Evolutionary conservation across 116 monocot species (phyloP), one percentile per base, ranked within the genome.

Genomic region (Cymodocea nodosa): DNA sequence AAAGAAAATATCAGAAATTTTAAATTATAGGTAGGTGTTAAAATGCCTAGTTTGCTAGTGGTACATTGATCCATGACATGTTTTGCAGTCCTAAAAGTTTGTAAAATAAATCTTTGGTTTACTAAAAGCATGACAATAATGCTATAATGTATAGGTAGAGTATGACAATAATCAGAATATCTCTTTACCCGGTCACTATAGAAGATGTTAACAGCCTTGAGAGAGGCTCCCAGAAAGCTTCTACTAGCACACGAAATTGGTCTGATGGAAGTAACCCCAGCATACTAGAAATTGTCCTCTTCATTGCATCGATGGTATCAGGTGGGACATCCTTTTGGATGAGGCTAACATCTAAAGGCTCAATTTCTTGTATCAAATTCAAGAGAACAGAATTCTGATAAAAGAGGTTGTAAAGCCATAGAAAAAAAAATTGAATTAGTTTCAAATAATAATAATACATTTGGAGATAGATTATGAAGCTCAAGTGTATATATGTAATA

Each of bases 281-380:
- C 93, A 93, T 93, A 65, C 86, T 83, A 19, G 93, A 93, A 50
- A 93, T 86, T 35, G 93, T 93, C 76, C 93, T 85, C 78, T 93
- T 93, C 89, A 93, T 93, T 11, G 93, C 93, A 80, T 93, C 86
- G 30, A 93, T 70, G 62, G 93, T 93, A 68, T 82, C 69, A 51
- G 76, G 49, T 15, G 93, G 83, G 69, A 93, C 89, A 78, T 89
- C 93, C 72, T 93, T 93, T 60, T 89, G 93, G 56, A 89, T 86
- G 55, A 86, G 64, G 76, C 73, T 82, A 30, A 86, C 71, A 78
- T 93, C 93, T 71, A 93, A 66, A 49, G 93, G 93, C 65, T 93
- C 93, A 76, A 93, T 89, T 66, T 93, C 89, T 74, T 89, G 93
- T 71, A 93, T 83, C 79, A 89, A 61, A 68, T 82, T 86, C 65